phyloP scores from a whole-genome alignment of 1,139 yeast genomes.

The Protomyces inouyei region DNA sequence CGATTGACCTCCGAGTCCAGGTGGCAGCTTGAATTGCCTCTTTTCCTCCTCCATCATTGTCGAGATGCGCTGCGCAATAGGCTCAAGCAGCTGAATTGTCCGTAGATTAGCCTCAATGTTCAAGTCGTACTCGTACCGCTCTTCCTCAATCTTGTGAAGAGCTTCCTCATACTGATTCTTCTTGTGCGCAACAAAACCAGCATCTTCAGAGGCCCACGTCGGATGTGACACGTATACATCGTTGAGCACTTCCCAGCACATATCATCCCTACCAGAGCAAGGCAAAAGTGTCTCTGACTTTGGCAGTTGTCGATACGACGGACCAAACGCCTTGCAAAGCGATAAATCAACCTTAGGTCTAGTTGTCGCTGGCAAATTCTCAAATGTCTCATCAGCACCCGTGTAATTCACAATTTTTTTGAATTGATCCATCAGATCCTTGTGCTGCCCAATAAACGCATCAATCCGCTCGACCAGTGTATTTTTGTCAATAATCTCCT shows the following conservation, averaged over 20 bases:
- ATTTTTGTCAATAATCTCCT: conserved; percentile 78
- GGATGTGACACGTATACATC: conserved; percentile 99
- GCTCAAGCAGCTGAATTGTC: conserved; percentile 90
- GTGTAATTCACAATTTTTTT: conserved; percentile 86
- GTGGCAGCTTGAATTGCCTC: conserved; percentile 77
- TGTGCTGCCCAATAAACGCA: conserved; percentile 73
- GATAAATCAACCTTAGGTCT: conserved; percentile 86
- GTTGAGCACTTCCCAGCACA: conserved; percentile 98
- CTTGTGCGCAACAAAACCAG: conserved; percentile 95
- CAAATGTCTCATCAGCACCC: conserved; percentile 56
- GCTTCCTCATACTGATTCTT: conserved; percentile 97
- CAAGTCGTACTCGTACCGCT: conserved; percentile 92
- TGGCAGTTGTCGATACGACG: conserved; percentile 88
- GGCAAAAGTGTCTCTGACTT: conserved; percentile 96
- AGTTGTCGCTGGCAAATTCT: conserved; percentile 70
- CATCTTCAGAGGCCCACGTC: conserved; percentile 98
- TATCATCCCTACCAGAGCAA: conserved; percentile 95
- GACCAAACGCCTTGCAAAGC: conserved; percentile 74
- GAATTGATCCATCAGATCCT: conserved; percentile 84
- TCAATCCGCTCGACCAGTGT: conserved; percentile 81
- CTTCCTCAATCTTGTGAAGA: conserved; percentile 90
- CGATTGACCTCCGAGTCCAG: conserved; percentile 89
- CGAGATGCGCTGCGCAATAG: conserved; percentile 89
- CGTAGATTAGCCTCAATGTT: conserved; percentile 92
- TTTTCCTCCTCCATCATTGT: conserved; percentile 90